Evolutionary conservation across 768 basidiomycete genomes (phyloP).

Genomic region (Fomitopsis pulvina): DNA sequence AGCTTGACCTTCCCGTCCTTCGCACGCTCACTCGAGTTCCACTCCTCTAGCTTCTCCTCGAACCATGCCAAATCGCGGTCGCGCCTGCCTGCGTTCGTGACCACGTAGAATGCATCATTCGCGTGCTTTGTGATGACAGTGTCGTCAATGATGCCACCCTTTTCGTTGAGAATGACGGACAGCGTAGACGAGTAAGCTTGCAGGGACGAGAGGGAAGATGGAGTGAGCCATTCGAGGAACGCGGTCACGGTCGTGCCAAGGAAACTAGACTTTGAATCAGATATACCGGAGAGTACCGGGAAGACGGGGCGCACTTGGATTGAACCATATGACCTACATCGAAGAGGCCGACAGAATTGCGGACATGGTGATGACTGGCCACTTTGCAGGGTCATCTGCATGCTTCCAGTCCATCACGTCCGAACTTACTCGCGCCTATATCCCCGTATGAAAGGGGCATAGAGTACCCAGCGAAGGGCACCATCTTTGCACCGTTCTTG

Average conservation of each 20-base stretch:
- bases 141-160: slow-evolving; percentile 95
- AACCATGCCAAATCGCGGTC: slow-evolving; percentile 82
- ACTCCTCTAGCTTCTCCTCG: slow-evolving; percentile 54
- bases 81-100: slow-evolving; percentile 91
- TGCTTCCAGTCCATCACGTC: not conserved
- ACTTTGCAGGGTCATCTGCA: slow-evolving; percentile 38
- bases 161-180: slow-evolving; percentile 81
- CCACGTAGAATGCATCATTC: slow-evolving; percentile 79
- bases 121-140: slow-evolving; percentile 86
- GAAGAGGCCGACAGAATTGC: slow-evolving; percentile 78
- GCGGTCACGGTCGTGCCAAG: slow-evolving; percentile 67
- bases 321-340: slow-evolving; percentile 99
- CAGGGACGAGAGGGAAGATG: slow-evolving; percentile 70
- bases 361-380: slow-evolving; percentile 85
- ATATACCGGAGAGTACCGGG: not conserved
- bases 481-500: slow-evolving; percentile 84
- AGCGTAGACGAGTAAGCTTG: slow-evolving; percentile 74
- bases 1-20: slow-evolving; percentile 62
- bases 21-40: slow-evolving; percentile 59
- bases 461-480: slow-evolving; percentile 89
- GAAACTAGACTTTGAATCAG: slow-evolving; percentile 44
- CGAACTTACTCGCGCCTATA: slow-evolving; percentile 64
- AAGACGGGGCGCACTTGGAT: slow-evolving; percentile 50
- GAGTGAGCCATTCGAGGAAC: slow-evolving; percentile 88
- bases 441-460: slow-evolving; percentile 90